Percentiles rank a stretch among this genome's conserved stretches.
These are phyloP conservation scores for Talaromyces sp. DNA, from an alignment of 2,329 filamentous ascomycete species.

Conservation along the genomic window DNA sequence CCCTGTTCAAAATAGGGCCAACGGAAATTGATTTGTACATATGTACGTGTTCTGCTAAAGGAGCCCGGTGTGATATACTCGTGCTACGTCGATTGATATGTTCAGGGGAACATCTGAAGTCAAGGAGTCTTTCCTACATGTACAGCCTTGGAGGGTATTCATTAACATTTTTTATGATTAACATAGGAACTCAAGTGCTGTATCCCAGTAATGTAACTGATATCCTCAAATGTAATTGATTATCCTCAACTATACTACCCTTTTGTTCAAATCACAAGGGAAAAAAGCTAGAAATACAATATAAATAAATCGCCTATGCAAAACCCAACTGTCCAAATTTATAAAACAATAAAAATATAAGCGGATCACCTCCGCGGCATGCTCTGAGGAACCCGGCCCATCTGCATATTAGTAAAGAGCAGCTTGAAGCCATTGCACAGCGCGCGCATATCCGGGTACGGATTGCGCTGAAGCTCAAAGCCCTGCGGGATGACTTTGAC, in stretches of 20 bases:
- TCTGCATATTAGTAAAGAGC: slow-evolving; percentile 63
- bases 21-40: background rate
- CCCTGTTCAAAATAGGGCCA: background rate
- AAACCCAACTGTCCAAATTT: background rate
- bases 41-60: background rate
- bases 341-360: background rate
- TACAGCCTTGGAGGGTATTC: background rate
- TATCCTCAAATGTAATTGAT: background rate
- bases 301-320: background rate
- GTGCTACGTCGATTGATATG: background rate
- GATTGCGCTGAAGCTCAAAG: slow-evolving; percentile 81
- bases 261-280: background rate
- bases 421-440: slow-evolving; percentile 97
- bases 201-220: background rate
- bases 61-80: background rate
- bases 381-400: slow-evolving; percentile 9
- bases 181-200: too few relatives aligned
- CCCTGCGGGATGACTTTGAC: slow-evolving; percentile 91
- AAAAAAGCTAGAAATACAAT: background rate
- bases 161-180: too few relatives aligned
- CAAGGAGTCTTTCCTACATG: background rate
- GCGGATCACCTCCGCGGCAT: slow-evolving; percentile 7
- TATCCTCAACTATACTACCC: background rate
- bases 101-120: background rate
- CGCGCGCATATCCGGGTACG: slow-evolving; percentile 91